phyloP scores from a whole-genome alignment of 345 rosid species.

The Syzygium jambos region DNA sequence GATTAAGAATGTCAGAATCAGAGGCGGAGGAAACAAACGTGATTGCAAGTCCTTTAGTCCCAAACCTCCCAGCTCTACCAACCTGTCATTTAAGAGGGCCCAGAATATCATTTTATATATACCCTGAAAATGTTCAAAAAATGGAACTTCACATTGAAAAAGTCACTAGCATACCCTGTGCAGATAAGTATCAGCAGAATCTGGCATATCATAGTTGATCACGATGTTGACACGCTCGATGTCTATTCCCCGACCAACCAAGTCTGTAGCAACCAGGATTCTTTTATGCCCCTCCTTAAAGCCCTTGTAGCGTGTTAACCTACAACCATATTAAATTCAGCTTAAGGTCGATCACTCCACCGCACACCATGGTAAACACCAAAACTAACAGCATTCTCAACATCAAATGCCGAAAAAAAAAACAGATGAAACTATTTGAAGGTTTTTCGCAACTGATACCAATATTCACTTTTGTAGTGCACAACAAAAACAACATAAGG shows the following conservation, averaged over 20 bases:
- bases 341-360: not conserved
- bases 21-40: conserved; percentile 92
- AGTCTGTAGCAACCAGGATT: conserved; percentile 92
- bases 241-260: conserved; percentile 98
- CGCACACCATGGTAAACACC: not conserved
- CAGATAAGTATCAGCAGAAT: conserved; percentile 94
- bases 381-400: not conserved
- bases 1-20: conserved; percentile 88
- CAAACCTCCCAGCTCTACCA: conserved; percentile 99
- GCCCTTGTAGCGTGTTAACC: conserved; percentile 95
- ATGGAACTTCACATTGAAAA: not conserved
- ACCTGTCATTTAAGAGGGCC: conserved; percentile 30
- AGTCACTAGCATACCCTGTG: conserved; percentile 59
- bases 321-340: conserved; percentile 3
- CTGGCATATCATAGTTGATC: conserved; percentile 99
- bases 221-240: conserved; percentile 98
- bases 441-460: not conserved
- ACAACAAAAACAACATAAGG: not conserved
- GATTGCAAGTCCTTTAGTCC: conserved; percentile 96
- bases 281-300: conserved; percentile 99
- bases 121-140: not conserved
- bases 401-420: not conserved
- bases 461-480: not conserved
- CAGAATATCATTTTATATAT: not conserved
- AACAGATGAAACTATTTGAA: not conserved